Percentiles rank a stretch among this genome's conserved stretches.
Conservation (phyloP, 805 yeast species). For the Candida endomychidarum region DNA sequence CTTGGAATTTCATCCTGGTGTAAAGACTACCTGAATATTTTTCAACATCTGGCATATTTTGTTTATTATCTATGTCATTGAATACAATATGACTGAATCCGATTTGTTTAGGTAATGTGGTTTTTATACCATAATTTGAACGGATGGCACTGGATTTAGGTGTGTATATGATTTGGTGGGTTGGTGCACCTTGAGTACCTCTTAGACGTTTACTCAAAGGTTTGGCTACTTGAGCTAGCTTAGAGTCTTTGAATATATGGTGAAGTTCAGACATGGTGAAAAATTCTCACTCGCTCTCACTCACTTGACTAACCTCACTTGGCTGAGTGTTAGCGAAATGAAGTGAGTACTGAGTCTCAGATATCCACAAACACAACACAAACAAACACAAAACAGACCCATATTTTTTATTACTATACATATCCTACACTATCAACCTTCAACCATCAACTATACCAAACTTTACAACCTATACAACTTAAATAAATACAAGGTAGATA, state of each 20-base stretch:
- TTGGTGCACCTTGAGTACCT: constrained; percentile 44
- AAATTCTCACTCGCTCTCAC: constrained; percentile 5
- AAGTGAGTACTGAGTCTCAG: too few species aligned
- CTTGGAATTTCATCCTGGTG: constrained; percentile 66
- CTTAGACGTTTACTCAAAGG: constrained; percentile 36
- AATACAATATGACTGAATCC: constrained; percentile 59
- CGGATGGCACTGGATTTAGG: constrained; percentile 61
- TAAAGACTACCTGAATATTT: constrained; percentile 57
- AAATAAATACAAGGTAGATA: too few species aligned
- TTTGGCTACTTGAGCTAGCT: constrained; percentile 45
- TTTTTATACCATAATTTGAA: constrained; percentile 77
- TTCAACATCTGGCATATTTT: constrained; percentile 71
- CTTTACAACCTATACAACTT: too few species aligned
- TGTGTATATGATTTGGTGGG: constrained; percentile 73
- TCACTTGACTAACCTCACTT: too few species aligned
- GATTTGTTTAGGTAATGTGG: constrained; percentile 62
- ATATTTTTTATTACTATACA: too few species aligned
- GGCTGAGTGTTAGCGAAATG: too few species aligned
- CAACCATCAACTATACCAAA: too few species aligned
- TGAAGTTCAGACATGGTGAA: constrained; percentile 28
- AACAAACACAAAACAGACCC: too few species aligned
- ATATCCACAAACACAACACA: too few species aligned
- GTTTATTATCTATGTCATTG: constrained; percentile 66
- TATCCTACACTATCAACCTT: too few species aligned
- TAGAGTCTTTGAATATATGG: constrained; percentile 39